A percentile compares a stretch with the other conserved stretches of the same genome.
Evolutionary conservation across 495 filamentous ascomycete genomes (phyloP).

Genomic region (Apodospora peruviana): DNA sequence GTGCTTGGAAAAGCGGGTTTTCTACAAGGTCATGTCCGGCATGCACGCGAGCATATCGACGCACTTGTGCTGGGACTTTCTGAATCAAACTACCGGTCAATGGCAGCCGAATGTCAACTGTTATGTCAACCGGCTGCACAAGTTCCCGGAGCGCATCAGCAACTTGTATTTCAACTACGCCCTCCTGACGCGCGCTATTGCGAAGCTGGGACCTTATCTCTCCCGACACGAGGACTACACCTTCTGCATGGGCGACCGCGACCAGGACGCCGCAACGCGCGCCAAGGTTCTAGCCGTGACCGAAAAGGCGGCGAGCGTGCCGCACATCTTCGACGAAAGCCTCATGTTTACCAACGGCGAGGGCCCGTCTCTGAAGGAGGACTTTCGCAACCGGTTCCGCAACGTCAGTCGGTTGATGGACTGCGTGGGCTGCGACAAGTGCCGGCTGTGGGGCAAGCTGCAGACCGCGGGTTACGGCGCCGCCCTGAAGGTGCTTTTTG

Average conservation of each 20-base stretch:
- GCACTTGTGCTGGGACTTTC: constrained; percentile 92
- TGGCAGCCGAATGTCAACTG: constrained; percentile 92
- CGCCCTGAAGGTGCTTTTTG: constrained; percentile 91
- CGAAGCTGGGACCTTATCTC: constrained; percentile 84
- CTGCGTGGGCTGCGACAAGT: constrained; percentile 98
- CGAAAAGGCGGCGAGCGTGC: constrained; percentile 56
- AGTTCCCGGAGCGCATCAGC: constrained; percentile 82
- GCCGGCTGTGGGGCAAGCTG: constrained; percentile 96
- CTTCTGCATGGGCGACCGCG: constrained; percentile 82
- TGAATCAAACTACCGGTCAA: constrained; percentile 90
- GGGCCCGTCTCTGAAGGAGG: constrained; percentile 76
- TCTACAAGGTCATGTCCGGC: constrained; percentile 88
- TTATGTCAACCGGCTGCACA: constrained; percentile 78
- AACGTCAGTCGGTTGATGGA: constrained; percentile 97
- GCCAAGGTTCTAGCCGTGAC: constrained; percentile 70
- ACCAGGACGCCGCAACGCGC: constrained; percentile 73
- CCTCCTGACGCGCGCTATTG: constrained; percentile 79
- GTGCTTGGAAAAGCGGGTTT: constrained; percentile 95
- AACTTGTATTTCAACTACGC: constrained; percentile 99
- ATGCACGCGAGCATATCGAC: constrained; percentile 98
- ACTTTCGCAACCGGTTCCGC: constrained; percentile 94
- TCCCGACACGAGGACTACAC: constrained; percentile 57
- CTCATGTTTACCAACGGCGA: constrained; percentile 83
- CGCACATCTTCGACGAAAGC: constrained; percentile 85
- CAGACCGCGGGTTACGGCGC: constrained; percentile 94